A percentile compares a stretch with the other conserved stretches of the same genome.
Evolutionary conservation across 331 rosid genomes (phyloP).

Genomic region (Malus hybrid): DNA sequence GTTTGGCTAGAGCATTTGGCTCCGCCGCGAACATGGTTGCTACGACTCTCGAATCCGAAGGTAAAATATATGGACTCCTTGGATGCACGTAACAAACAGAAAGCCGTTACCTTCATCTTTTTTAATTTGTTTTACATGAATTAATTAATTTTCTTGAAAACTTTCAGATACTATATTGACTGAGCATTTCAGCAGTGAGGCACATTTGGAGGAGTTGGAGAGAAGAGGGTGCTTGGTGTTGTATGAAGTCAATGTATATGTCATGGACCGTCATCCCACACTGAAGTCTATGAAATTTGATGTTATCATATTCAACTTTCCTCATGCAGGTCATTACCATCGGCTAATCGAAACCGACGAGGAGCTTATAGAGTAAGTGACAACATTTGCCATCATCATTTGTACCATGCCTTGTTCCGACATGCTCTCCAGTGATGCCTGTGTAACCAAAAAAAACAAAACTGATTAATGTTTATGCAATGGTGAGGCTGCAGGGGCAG

Average conservation of each 20-base stretch:
- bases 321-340: slow-evolving; percentile 26
- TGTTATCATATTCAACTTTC: slow-evolving; percentile 30
- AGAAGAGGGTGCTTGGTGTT: slow-evolving; percentile 13
- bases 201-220: slow-evolving; percentile 13
- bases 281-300: slow-evolving; percentile 3
- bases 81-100: neutral
- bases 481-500: too few relatives aligned
- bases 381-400: too few relatives aligned
- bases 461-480: too few relatives aligned
- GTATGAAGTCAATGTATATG: slow-evolving; percentile 16
- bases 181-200: neutral
- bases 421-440: too few relatives aligned
- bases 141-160: too few relatives aligned
- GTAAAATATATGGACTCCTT: neutral
- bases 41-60: slow-evolving; percentile 19
- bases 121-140: neutral
- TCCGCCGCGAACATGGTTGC: slow-evolving; percentile 28
- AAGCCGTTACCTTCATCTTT: neutral
- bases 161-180: neutral
- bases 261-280: slow-evolving; percentile 19
- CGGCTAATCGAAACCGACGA: neutral
- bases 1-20: slow-evolving; percentile 21
- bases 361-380: slow-evolving; percentile 12
- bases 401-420: too few relatives aligned
- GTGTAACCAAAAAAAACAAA: too few relatives aligned